Evolutionary conservation across 1,284 basidiomycete genomes (phyloP).

Genomic region (Sanghuangporus weigelae): DNA sequence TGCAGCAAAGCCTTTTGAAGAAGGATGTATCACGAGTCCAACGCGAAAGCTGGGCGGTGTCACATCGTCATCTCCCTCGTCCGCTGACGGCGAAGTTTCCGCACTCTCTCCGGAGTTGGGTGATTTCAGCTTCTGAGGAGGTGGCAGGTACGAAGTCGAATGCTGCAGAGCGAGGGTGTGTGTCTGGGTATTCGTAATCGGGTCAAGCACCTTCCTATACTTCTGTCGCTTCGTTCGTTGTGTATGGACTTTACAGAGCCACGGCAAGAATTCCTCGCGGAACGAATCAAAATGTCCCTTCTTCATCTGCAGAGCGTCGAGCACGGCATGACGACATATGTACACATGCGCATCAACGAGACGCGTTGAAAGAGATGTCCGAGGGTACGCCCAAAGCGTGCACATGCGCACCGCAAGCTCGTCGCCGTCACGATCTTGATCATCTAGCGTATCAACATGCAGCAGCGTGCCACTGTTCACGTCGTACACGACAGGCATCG

Average conservation of each 20-base stretch:
- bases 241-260: slow-evolving; percentile 83
- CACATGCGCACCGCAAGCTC: slow-evolving; percentile 72
- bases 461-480: slow-evolving; percentile 61
- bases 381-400: slow-evolving; percentile 71
- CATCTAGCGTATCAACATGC: slow-evolving; percentile 63
- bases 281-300: slow-evolving; percentile 73
- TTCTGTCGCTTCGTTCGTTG: slow-evolving; percentile 52
- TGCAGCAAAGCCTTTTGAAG: slow-evolving; percentile 55
- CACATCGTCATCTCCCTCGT: slow-evolving; percentile 33
- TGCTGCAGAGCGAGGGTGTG: slow-evolving; percentile 47
- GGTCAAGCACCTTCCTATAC: slow-evolving; percentile 47
- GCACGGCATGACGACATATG: slow-evolving; percentile 69
- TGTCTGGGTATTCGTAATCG: slow-evolving; percentile 31
- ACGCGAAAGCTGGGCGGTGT: slow-evolving; percentile 47
- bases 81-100: slow-evolving; percentile 39
- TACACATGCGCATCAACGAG: slow-evolving; percentile 89
- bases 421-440: slow-evolving; percentile 60
- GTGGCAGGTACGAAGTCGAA: slow-evolving; percentile 42
- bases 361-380: slow-evolving; percentile 61
- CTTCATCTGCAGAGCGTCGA: slow-evolving; percentile 62
- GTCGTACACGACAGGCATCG: slow-evolving; percentile 60
- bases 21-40: slow-evolving; percentile 54
- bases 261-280: slow-evolving; percentile 84
- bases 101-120: slow-evolving; percentile 25
- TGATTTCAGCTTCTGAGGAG: slow-evolving; percentile 19